Evolutionary conservation across 2,329 filamentous ascomycete species (phyloP).

Genomic region (Corinectria fuckeliana): DNA sequence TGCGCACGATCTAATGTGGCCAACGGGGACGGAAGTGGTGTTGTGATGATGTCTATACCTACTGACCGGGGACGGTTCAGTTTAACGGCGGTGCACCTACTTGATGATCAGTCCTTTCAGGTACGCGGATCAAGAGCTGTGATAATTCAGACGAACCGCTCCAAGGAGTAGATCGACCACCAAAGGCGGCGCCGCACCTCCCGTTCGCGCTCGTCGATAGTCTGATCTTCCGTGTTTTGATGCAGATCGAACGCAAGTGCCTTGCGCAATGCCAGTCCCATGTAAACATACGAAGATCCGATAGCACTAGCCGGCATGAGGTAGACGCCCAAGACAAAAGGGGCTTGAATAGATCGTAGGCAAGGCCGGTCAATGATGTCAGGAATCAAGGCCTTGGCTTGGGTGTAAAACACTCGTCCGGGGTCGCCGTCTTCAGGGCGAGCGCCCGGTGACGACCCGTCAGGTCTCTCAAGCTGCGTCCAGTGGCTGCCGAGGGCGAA

Average conservation of each 20-base stretch:
- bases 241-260: slow-evolving; percentile 40
- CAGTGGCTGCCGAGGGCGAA: slow-evolving; percentile 45
- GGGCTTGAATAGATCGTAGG: slow-evolving; percentile 42
- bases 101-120: not conserved
- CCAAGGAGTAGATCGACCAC: slow-evolving; percentile 42
- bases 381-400: slow-evolving; percentile 40
- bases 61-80: slow-evolving; percentile 35
- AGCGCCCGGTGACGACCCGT: not conserved
- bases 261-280: slow-evolving; percentile 40
- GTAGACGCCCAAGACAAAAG: slow-evolving; percentile 44
- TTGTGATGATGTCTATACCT: slow-evolving; percentile 31
- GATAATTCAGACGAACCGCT: slow-evolving; percentile 30
- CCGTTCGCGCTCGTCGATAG: slow-evolving; percentile 28
- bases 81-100: slow-evolving; percentile 35
- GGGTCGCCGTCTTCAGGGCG: slow-evolving; percentile 31
- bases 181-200: slow-evolving; percentile 35
- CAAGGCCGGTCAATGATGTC: slow-evolving; percentile 44
- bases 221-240: slow-evolving; percentile 33
- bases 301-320: slow-evolving; percentile 44
- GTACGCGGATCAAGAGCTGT: too few species aligned
- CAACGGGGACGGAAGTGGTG: slow-evolving; percentile 24
- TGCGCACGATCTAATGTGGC: slow-evolving; percentile 33
- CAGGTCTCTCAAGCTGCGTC: slow-evolving; percentile 40
- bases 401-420: slow-evolving; percentile 40
- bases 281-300: slow-evolving; percentile 43